Base-by-base conservation (phyloP, 176 grass and related monocot genomes). In the Avena eriantha region DNA sequence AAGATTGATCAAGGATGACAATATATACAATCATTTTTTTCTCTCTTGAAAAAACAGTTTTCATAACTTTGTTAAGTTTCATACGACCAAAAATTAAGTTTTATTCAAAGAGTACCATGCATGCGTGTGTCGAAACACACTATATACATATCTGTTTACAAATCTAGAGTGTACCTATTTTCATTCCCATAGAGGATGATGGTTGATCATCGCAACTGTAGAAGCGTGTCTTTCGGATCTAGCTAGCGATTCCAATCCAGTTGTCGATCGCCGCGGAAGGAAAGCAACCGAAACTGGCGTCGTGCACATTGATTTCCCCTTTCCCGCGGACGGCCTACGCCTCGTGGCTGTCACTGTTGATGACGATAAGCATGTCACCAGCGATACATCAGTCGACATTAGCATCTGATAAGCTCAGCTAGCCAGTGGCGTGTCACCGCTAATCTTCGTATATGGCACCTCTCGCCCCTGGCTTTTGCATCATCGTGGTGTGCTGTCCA, bases 361-460 rank as follows among this genome's bases (percentile, higher is more conserved):
- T 57, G 79, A 56, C 22, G 48, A 57, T 57, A 71, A 87, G 23
- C 79, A 87, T 77, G 49, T 69, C 86, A 67, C 58, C 43, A 63
- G 53, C 56, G 34, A 82, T 23, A 67, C 8, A 58, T 67, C 86
- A 77, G 36, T 7, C 33, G 61, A 11, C 46, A 56, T 82, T 33
- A 76, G n/a, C 79, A 67, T 34, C 29, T 11, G 18, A 33, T 76
- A 54, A 76, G 73, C 48, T 34, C 48, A 86, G 21, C 85, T 2
- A 67, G 36, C 36, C 5, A 39, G 77, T 82, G 80, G 61, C 80
- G 50, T 88, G 61, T 23, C 49, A 83, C 47, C 47, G 80, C 70
- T 56, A 68, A 45, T 74, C 35, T 34, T 77, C 12, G 64, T 17
- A 83, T 23, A 80, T 36, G 83, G 82, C 35, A 68, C 35, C 26